Percentiles rank a stretch among this genome's conserved stretches.
Conservation (phyloP, 805 yeast species). For the Yarrowia hollandica region DNA sequence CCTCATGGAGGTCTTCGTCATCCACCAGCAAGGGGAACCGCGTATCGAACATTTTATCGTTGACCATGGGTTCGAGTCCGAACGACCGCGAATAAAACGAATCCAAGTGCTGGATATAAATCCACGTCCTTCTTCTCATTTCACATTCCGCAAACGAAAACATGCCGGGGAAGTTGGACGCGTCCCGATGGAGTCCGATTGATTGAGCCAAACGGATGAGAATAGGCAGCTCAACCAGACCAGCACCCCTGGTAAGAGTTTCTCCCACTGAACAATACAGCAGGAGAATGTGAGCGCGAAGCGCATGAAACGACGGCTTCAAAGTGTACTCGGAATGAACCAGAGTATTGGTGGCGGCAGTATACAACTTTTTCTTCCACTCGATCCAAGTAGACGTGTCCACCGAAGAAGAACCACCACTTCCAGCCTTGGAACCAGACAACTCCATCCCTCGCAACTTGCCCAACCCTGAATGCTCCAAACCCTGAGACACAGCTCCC, state of each 20-base stretch:
- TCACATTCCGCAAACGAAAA: conserved; percentile 23
- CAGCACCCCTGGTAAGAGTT: neutral
- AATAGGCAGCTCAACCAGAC: conserved; percentile 4
- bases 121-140: conserved; percentile 25
- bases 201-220: conserved; percentile 23
- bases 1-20: conserved; percentile 10
- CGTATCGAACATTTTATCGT: conserved; percentile 13
- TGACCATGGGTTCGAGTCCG: conserved; percentile 21
- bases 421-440: neutral
- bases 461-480: neutral
- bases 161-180: conserved; percentile 20
- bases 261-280: conserved; percentile 22
- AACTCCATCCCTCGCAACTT: neutral
- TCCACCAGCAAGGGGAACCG: neutral
- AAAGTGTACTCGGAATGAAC: neutral
- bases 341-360: neutral
- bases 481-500: neutral
- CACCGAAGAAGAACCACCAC: neutral
- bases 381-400: neutral
- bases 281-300: neutral
- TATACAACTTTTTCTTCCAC: neutral
- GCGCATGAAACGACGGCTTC: conserved; percentile 14
- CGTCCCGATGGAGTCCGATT: conserved; percentile 14
- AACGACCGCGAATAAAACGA: conserved; percentile 21
- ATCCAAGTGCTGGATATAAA: conserved; percentile 20